Percentiles rank a stretch among this genome's conserved stretches.
These are phyloP conservation scores for Phytophthora parvispora DNA, from an alignment of 352 stramenopile genomes.

Conservation along the genomic window DNA sequence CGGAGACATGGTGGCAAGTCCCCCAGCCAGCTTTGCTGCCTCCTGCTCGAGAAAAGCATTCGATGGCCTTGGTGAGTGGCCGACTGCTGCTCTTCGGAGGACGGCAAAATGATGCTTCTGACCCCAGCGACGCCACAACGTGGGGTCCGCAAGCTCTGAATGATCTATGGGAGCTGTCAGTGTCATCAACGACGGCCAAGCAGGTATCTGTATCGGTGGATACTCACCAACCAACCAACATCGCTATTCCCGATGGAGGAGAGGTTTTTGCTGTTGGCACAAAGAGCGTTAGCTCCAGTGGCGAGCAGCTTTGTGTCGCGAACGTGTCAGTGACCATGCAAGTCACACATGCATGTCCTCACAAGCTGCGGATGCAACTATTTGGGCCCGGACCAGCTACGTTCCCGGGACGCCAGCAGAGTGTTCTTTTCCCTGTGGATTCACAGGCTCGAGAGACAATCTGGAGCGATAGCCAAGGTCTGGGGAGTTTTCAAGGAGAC, in stretches of 20 bases:
- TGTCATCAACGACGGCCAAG: constrained; percentile 53
- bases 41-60: constrained; percentile 67
- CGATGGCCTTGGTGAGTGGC: constrained; percentile 49
- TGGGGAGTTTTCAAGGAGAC: constrained; percentile 30
- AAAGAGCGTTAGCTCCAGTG: constrained; percentile 32
- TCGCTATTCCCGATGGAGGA: constrained; percentile 58
- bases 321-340: constrained; percentile 57
- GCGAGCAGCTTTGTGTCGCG: constrained; percentile 53
- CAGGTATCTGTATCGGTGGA: constrained; percentile 40
- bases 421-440: constrained; percentile 43
- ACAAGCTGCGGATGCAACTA: constrained; percentile 65
- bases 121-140: constrained; percentile 27
- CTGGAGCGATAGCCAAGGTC: constrained; percentile 55
- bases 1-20: constrained; percentile 64
- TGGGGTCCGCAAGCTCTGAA: constrained; percentile 44
- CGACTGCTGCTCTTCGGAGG: constrained; percentile 76
- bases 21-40: constrained; percentile 21
- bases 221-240: constrained; percentile 38
- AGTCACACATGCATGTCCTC: constrained; percentile 64
- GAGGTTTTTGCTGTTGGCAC: constrained; percentile 63
- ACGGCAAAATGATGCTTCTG: constrained; percentile 27
- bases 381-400: constrained; percentile 70
- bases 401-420: constrained; percentile 60
- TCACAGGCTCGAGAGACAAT: constrained; percentile 44
- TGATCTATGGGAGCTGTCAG: constrained; percentile 75